Evolutionary conservation across 1,284 basidiomycete species (phyloP).

Genomic region (Puccinia triticina): DNA sequence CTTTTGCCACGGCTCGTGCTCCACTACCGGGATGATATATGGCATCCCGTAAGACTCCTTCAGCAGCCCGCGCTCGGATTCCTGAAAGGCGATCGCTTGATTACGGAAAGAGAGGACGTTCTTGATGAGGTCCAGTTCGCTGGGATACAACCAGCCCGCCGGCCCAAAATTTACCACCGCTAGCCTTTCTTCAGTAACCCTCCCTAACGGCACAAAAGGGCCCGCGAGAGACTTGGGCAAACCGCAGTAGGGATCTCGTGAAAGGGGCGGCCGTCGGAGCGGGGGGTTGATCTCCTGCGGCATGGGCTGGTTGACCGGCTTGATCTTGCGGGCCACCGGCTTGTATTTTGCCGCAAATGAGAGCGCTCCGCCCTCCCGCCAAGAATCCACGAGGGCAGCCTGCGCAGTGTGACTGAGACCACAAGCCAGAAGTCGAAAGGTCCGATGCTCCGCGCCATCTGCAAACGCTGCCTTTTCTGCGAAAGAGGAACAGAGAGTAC

Average conservation of each 20-base stretch:
- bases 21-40: conserved; percentile 21
- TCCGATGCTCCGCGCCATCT: not conserved
- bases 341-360: conserved; percentile 27
- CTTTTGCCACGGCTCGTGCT: too few species aligned
- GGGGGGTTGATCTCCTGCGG: conserved; percentile 9
- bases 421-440: not conserved
- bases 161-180: not conserved
- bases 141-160: not conserved
- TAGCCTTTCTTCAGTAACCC: not conserved
- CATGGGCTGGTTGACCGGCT: conserved; percentile 23
- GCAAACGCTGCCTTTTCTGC: not conserved
- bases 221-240: not conserved
- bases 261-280: not conserved
- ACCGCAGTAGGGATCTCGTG: conserved; percentile 1
- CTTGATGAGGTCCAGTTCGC: not conserved
- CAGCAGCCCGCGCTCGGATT: not conserved
- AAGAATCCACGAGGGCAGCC: not conserved
- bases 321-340: conserved; percentile 25
- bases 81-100: not conserved
- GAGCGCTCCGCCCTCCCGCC: not conserved
- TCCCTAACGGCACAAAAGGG: not conserved
- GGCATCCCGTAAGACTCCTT: conserved; percentile 8
- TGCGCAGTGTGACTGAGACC: not conserved
- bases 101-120: not conserved
- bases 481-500: not conserved